Conservation (phyloP, 2,329 filamentous ascomycete genomes). For the Diaporthe sp. region DNA sequence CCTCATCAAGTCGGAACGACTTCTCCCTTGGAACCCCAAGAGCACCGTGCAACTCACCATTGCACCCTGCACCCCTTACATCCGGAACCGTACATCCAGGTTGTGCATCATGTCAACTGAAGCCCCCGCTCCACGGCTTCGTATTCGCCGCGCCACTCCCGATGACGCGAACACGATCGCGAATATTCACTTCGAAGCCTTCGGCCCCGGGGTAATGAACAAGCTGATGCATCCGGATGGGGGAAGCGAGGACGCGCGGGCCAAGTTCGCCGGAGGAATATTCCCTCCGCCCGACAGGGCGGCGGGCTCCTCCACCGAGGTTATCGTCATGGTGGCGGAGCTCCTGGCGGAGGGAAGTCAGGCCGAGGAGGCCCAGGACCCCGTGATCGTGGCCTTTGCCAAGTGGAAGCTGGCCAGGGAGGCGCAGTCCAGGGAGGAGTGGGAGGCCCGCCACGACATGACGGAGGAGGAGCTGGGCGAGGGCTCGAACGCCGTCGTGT, state of each 20-base stretch:
- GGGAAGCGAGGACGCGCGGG: slow-evolving; percentile 39
- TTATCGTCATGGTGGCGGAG: slow-evolving; percentile 48
- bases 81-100: neutral
- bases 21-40: neutral
- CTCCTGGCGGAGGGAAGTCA: slow-evolving; percentile 38
- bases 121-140: slow-evolving; percentile 1
- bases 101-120: slow-evolving; percentile 17
- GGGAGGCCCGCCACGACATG: slow-evolving; percentile 42
- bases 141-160: slow-evolving; percentile 33
- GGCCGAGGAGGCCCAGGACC: slow-evolving; percentile 19
- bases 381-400: slow-evolving; percentile 50
- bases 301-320: neutral
- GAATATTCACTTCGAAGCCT: slow-evolving; percentile 37
- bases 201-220: slow-evolving; percentile 43
- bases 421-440: slow-evolving; percentile 46
- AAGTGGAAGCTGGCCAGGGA: slow-evolving; percentile 47
- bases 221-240: slow-evolving; percentile 47
- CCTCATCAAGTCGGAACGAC: neutral
- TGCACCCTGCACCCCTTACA: neutral
- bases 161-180: slow-evolving; percentile 27
- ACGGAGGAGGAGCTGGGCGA: slow-evolving; percentile 46
- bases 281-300: slow-evolving; percentile 34
- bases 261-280: slow-evolving; percentile 42
- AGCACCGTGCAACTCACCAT: neutral
- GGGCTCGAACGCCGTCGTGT: slow-evolving; percentile 43